Percentiles rank a stretch among this genome's conserved stretches.
Conservation (phyloP, 495 filamentous ascomycete genomes). For the Hypoxylon fuscum region DNA sequence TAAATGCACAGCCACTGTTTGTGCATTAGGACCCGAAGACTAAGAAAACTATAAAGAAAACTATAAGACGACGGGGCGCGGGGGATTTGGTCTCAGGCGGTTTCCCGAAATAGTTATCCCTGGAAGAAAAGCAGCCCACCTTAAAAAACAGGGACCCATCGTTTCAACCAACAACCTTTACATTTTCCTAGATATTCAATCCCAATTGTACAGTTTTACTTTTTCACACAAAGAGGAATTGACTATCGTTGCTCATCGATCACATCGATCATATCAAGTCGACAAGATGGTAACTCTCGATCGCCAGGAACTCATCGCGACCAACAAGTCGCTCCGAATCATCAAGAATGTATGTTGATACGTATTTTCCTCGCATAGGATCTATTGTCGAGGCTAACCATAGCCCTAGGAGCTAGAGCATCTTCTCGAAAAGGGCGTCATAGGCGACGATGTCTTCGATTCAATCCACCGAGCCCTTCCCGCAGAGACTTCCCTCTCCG, state of each 20-base stretch:
- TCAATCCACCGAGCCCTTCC: constrained; percentile 79
- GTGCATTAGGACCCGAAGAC: too few relatives aligned
- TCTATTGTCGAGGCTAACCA: too few relatives aligned
- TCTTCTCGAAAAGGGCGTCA: constrained; percentile 79
- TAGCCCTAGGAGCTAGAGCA: constrained; percentile 83
- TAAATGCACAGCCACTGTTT: too few relatives aligned
- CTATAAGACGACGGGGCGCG: too few relatives aligned
- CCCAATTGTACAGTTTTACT: too few relatives aligned
- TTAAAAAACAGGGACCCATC: neutral
- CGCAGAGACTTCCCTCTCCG: constrained; percentile 65
- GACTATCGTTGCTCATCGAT: neutral
- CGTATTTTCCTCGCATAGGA: too few relatives aligned
- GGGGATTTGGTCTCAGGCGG: too few relatives aligned
- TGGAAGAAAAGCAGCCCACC: neutral
- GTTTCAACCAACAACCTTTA: neutral
- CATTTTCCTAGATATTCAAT: too few relatives aligned
- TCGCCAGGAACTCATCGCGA: constrained; percentile 62
- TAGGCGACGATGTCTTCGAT: constrained; percentile 74
- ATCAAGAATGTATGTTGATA: constrained; percentile 81
- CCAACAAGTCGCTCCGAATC: constrained; percentile 83
- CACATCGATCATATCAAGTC: neutral
- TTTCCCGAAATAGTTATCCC: neutral
- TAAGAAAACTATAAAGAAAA: too few relatives aligned
- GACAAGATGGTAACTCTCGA: constrained; percentile 54
- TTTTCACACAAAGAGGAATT: constrained; percentile 3